Evolutionary conservation across 768 basidiomycete genomes (phyloP).

Genomic region (Termitomyces sp.): DNA sequence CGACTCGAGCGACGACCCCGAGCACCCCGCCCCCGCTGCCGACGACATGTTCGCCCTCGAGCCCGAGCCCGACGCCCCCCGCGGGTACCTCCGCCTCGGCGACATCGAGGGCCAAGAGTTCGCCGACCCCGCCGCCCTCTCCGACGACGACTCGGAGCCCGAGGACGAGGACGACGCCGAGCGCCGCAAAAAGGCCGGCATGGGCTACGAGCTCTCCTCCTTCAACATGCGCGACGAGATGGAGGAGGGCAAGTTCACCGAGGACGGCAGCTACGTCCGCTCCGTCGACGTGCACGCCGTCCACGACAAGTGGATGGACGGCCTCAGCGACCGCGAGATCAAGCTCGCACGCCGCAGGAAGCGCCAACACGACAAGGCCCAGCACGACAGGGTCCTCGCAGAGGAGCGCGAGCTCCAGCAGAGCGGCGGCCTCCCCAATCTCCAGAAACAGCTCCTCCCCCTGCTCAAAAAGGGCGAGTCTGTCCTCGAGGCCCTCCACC

Average conservation of each 20-base stretch:
- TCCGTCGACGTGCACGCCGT: conserved; percentile 85
- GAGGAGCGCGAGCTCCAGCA: conserved; percentile 72
- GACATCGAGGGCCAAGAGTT: conserved; percentile 99
- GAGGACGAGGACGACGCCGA: conserved; percentile 80
- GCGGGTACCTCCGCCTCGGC: conserved; percentile 77
- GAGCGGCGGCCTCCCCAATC: conserved; percentile 55
- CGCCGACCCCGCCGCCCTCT: conserved; percentile 35
- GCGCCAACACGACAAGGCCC: conserved; percentile 65
- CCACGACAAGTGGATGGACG: conserved; percentile 97
- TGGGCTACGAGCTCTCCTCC: conserved; percentile 91
- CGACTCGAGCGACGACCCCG: conserved; percentile 91
- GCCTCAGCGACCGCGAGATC: conserved; percentile 78
- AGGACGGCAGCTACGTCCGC: conserved; percentile 85
- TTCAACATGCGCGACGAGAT: conserved; percentile 99
- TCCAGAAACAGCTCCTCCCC: conserved; percentile 64
- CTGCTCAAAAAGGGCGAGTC: conserved; percentile 88
- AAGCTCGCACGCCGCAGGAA: conserved; percentile 75
- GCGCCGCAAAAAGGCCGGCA: conserved; percentile 71
- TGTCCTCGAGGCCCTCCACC: conserved; percentile 82
- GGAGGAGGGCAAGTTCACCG: conserved; percentile 95
- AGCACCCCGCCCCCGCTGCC: no score
- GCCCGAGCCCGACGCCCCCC: conserved; percentile 54
- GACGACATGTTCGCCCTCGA: conserved; percentile 70
- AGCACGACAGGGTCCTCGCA: conserved; percentile 60
- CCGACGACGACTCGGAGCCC: conserved; percentile 45